Base-by-base conservation (phyloP, 1,284 basidiomycete genomes). In the Bondarzewia mesenterica region DNA sequence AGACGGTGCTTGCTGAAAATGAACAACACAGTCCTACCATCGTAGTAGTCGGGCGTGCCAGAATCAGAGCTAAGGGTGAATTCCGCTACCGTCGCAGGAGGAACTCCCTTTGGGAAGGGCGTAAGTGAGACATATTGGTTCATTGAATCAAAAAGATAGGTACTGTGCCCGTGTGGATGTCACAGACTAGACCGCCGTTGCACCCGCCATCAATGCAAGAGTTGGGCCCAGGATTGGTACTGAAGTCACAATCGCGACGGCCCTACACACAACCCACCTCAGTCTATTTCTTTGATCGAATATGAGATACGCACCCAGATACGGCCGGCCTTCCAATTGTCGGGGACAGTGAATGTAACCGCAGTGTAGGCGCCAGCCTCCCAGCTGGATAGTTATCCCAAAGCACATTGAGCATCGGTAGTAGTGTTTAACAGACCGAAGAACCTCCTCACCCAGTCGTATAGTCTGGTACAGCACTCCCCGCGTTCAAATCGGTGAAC, bases 121-220 rank as follows among this genome's bases (percentile, higher is more conserved):
- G 12, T 32, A 10, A 43, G 20, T 20, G 7, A 36, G 35, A 14
- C 7, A 15, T 36, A 4, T 3, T n/a, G 3, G 3, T 36, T 7
- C 3, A 36, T 15, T 36, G 18, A 15, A 36, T 32, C 29, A 10
- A 16, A 22, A 44, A 18, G 42, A 20, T 23, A 50, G 52, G 45
- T 40, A 67, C 68, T 6, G 70, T 73, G 2, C 73, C 72, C 10
- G 63, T 67, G 46, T 58, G 50, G 4, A 58, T 50, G 52, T 70
- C 68, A 51, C 74, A 77, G 22, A 61, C 50, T 1, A 77, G 63
- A 40, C 75, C 75, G 36, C 75, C 72, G 44, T 70, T 72, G 59
- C 71, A 73, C 20, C 70, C 72, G 47, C 73, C 73, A 46, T 66
- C 64, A 4, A 67, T 50, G 54, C 74, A 75, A 16, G 70, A 69